These are phyloP conservation scores for Boechera retrofracta DNA, from an alignment of 345 rosid species.

Conservation along the genomic window DNA sequence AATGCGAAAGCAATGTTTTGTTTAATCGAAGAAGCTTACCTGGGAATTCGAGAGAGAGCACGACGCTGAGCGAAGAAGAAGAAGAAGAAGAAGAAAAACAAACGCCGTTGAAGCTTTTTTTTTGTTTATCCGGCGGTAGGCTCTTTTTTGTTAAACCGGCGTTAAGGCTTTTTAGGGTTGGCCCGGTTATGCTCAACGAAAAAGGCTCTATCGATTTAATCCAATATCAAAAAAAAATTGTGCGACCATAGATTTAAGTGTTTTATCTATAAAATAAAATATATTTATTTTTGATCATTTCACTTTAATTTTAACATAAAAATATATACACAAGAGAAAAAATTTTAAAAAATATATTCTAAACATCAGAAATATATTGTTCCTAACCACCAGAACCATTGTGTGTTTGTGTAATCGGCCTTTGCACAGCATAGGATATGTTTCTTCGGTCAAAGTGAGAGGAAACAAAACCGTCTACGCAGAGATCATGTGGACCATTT, in stretches of 20 bases:
- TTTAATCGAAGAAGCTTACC: constrained; percentile 31
- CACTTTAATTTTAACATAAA: neutral
- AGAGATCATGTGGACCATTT: no score
- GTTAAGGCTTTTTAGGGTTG: constrained; percentile 39
- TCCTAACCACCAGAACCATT: no score
- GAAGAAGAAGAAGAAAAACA: neutral
- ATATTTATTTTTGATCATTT: neutral
- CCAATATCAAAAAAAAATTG: neutral
- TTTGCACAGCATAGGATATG: no score
- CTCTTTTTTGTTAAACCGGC: constrained; percentile 31
- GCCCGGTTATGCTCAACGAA: constrained; percentile 2
- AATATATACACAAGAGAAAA: no score
- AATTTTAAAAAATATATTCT: no score
- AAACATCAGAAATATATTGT: no score
- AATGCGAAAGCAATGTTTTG: constrained; percentile 7
- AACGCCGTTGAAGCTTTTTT: constrained; percentile 8
- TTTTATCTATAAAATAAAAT: neutral
- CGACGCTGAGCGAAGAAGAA: constrained; percentile 7
- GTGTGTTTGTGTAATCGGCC: no score
- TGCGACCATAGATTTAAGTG: neutral
- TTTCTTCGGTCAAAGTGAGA: no score
- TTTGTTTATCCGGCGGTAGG: constrained; percentile 12
- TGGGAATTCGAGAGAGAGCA: neutral
- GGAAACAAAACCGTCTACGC: no score
- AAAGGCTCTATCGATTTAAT: constrained; percentile 5